These are phyloP conservation scores for Xylaria sp. DNA, from an alignment of 2,329 filamentous ascomycete genomes.

Conservation along the genomic window DNA sequence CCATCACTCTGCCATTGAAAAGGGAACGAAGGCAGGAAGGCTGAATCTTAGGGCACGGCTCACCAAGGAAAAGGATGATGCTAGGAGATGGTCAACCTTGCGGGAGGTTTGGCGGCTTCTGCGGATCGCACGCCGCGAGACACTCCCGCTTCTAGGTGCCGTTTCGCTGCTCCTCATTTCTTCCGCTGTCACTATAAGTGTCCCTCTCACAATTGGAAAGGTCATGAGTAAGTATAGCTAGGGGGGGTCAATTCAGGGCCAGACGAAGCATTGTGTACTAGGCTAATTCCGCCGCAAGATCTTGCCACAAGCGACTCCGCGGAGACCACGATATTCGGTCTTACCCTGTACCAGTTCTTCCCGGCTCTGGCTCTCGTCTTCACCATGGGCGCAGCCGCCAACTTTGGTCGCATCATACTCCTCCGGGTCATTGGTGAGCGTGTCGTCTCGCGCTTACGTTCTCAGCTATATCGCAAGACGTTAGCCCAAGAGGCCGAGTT, in stretches of 20 bases:
- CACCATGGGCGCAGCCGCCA: slow-evolving; percentile 85
- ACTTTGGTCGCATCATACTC: slow-evolving; percentile 93
- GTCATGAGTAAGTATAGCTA: slow-evolving; percentile 66
- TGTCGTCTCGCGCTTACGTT: slow-evolving; percentile 89
- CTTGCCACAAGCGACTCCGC: slow-evolving; percentile 79
- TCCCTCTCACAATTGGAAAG: slow-evolving; percentile 95
- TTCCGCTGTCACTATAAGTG: slow-evolving; percentile 92
- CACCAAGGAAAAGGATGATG: slow-evolving; percentile 78
- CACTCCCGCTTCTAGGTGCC: slow-evolving; percentile 79
- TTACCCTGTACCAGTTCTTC: slow-evolving; percentile 91
- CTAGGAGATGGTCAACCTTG: slow-evolving; percentile 69
- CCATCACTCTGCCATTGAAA: slow-evolving; percentile 80
- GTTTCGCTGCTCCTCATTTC: slow-evolving; percentile 89
- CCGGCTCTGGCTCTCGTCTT: slow-evolving; percentile 79
- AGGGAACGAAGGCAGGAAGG: slow-evolving; percentile 85
- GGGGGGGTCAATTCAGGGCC: neutral
- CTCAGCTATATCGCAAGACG: slow-evolving; percentile 89
- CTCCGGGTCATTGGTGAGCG: slow-evolving; percentile 94
- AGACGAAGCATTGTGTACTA: neutral
- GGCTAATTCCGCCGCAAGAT: slow-evolving; percentile 60
- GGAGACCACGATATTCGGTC: slow-evolving; percentile 79
- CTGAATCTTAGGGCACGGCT: slow-evolving; percentile 89
- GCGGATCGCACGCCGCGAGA: slow-evolving; percentile 88
- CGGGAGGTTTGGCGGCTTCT: slow-evolving; percentile 87
- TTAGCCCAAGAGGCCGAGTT: slow-evolving; percentile 99